Evolutionary conservation across 257 asterid species (phyloP), one percentile per base, ranked within the genome.

Genomic region (Nicotiana otophora): DNA sequence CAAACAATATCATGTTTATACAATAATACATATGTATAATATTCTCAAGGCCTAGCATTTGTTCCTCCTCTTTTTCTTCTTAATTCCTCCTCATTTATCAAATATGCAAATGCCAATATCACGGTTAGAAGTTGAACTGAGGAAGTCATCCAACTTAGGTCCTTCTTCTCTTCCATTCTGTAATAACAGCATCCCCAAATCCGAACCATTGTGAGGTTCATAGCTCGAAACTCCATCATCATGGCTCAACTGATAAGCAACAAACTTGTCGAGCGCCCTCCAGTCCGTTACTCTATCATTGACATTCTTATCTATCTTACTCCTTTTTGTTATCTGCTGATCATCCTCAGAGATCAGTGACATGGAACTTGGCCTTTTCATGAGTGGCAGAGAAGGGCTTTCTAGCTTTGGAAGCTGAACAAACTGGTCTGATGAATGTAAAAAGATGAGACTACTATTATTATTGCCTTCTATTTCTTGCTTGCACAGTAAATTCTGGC

Each of bases 231-330:
- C 84, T 4, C 55, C 78, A 1, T 63, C 19, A 17, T 89, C 94
- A 39, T 90, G 93, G 88, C 94, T 92, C 60, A 92, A 79, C 86
- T 92, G 96, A 34, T 93, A 90, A 20, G 96, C 96, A 55, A 92
- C 96, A 85, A 92, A 90, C 83, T 88, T 92, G 83, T 92, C 96
- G 3, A 92, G 91, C 10, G 84, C 92, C 84, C 96, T 89, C 96
- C 96, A 92, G 63, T 92, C 94, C 3, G 90, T 76, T 31, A 83
- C 89, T 9, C 87, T 89, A 16, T 88, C 87, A 74, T 89, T 87
- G 11, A 72, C 64, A 64, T 30, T 48, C 81, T 19, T 55, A n/a
- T 60, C n/a, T n/a, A 60, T 62, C 67, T 62, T 62, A 1, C 68
- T 10, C 33, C 36, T 26, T 26, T 63, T 63, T 3, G 19, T 63